Evolutionary conservation across 257 asterid genomes (phyloP), one percentile per base, ranked within the genome.

Genomic region (Solanum verrucosum): DNA sequence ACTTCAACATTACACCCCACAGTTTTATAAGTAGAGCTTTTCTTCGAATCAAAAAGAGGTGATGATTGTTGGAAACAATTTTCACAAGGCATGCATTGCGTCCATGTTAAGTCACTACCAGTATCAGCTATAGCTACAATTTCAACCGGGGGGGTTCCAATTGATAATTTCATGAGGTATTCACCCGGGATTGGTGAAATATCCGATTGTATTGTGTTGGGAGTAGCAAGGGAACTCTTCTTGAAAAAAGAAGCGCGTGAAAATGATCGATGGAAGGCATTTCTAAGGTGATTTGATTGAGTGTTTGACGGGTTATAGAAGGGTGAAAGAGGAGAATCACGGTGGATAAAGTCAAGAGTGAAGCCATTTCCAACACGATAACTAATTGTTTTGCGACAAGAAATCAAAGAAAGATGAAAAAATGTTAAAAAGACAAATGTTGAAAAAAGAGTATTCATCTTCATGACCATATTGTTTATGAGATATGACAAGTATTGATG

Each of bases 321-420:
- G 2, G 98, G 96, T 7, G 94, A 91, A 8, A 2, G 49, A 6
- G 92, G 88, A 9, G 93, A 87, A 56, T 94, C 95, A 0, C 94
- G 96, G 8, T 92, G 98, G 83, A 93, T 86, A 7, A 95, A 71
- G 71, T 91, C 92, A 12, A 89, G 37, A 6, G 98, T 92, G 89
- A 94, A 88, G 70, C 95, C 95, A 38, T 86, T 90, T 78, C 0
- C 63, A 40, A 2, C 5, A 4, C 2, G 23, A n/a, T 14, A 0
- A 68, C 15, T 7, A 0, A 13, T 78, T 78, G 18, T 13, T 40
- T 42, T 78, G 20, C 16, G 27, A 44, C 87, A 85, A 84, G 46
- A 85, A n/a, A 52, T 11, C 9, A 75, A 33, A 44, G 79, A 82
- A 75, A 88, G 78, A 20, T 82, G 35, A n/a, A 42, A 65, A 3